Evolutionary conservation across 2,329 filamentous ascomycete genomes (phyloP).

Genomic region (Daldinia sp.): DNA sequence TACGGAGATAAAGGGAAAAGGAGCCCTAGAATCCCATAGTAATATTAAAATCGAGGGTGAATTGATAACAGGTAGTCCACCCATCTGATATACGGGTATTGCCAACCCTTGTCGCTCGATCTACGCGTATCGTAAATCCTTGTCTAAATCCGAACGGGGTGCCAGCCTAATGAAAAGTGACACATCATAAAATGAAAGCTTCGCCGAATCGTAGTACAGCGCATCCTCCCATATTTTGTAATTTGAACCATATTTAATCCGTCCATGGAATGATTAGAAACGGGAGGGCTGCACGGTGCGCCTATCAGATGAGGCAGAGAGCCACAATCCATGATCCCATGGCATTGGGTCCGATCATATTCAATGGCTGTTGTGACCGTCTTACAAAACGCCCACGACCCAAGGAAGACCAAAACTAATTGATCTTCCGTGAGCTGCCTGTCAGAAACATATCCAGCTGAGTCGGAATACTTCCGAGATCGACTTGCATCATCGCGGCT

Average conservation of each 20-base stretch:
- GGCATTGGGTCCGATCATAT: constrained; percentile 44
- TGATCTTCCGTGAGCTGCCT: constrained; percentile 32
- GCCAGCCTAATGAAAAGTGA: constrained; percentile 43
- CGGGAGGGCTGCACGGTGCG: constrained; percentile 9
- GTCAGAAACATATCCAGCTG: constrained; percentile 28
- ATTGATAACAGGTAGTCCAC: constrained; percentile 18
- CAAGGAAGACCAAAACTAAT: constrained; percentile 35
- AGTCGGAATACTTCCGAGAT: constrained; percentile 44
- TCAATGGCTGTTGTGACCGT: constrained; percentile 24
- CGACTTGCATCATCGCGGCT: constrained; percentile 39
- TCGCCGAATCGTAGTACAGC: constrained; percentile 13
- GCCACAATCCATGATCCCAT: constrained; percentile 33
- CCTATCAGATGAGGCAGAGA: constrained; percentile 31
- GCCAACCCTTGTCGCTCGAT: constrained; percentile 23
- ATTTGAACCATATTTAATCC: constrained; percentile 15
- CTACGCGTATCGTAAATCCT: constrained; percentile 12
- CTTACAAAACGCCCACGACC: constrained; percentile 21
- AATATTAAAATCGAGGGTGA: constrained; percentile 16
- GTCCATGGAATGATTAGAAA: constrained; percentile 27
- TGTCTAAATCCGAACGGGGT: constrained; percentile 36
- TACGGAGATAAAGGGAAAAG: not conserved
- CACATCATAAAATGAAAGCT: constrained; percentile 33
- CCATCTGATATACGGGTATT: constrained; percentile 10
- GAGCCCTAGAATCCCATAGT: not conserved
- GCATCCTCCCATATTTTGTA: constrained; percentile 20